These are phyloP conservation scores for Sordariomycetes sp. DNA, from an alignment of 2,329 filamentous ascomycete species.

Conservation along the genomic window DNA sequence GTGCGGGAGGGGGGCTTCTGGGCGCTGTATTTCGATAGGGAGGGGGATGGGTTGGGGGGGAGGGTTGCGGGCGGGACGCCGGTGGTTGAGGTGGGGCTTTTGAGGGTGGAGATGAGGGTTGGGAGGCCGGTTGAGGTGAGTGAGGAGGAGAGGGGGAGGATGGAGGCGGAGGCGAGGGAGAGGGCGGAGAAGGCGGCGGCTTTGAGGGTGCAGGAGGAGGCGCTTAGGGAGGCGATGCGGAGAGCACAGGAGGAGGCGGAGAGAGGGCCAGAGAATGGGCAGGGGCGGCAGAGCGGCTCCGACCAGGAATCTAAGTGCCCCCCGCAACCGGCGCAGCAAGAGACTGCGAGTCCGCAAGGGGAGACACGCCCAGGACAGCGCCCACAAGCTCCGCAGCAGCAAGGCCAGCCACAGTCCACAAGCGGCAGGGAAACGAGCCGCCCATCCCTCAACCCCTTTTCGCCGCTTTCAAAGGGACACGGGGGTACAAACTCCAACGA, in stretches of 20 bases:
- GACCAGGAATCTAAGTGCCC: too few species aligned
- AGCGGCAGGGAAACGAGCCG: too few species aligned
- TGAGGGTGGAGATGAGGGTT: constrained; percentile 28
- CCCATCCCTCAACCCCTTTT: too few species aligned
- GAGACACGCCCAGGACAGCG: too few species aligned
- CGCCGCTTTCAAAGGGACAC: too few species aligned
- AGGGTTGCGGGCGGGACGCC: constrained; percentile 34
- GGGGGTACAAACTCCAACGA: too few species aligned
- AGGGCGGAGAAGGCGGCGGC: neutral
- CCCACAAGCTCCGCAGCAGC: too few species aligned
- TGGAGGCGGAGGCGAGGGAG: neutral
- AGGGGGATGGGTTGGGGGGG: constrained; percentile 29
- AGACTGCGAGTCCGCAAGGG: too few species aligned
- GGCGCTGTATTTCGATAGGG: constrained; percentile 35
- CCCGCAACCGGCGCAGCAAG: too few species aligned
- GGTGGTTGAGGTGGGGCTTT: constrained; percentile 45
- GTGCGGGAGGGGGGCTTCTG: constrained; percentile 32
- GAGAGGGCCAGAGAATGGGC: too few species aligned
- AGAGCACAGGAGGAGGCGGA: neutral
- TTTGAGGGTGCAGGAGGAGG: neutral
- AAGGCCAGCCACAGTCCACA: too few species aligned
- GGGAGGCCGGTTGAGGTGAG: constrained; percentile 6
- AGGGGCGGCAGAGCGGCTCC: too few species aligned
- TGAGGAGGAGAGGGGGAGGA: constrained; percentile 1
- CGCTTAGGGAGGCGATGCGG: neutral